Evolutionary conservation across 1,139 yeast genomes (phyloP).

Genomic region (Spathaspora sp.): DNA sequence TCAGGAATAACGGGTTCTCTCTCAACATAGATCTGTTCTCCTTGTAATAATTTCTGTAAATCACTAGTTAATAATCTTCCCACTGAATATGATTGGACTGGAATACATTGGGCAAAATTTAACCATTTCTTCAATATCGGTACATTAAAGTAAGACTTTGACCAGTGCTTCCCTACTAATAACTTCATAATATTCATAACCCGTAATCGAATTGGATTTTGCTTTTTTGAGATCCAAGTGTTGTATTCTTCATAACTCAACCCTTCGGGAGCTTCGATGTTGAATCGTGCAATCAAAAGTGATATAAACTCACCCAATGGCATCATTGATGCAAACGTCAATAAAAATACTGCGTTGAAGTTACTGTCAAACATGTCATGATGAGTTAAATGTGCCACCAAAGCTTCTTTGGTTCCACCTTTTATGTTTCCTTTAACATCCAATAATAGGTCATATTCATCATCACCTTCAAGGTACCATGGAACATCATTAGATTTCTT

Average conservation of each 20-base stretch:
- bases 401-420: slow-evolving; percentile 84
- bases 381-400: slow-evolving; percentile 80
- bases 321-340: slow-evolving; percentile 77
- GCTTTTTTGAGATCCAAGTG: slow-evolving; percentile 76
- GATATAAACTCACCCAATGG: slow-evolving; percentile 65
- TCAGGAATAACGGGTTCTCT: slow-evolving; percentile 30
- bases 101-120: slow-evolving; percentile 52
- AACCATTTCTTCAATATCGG: slow-evolving; percentile 52
- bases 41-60: slow-evolving; percentile 27
- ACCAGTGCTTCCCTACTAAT: slow-evolving; percentile 78
- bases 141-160: slow-evolving; percentile 57
- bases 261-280: slow-evolving; percentile 84
- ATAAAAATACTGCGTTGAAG: slow-evolving; percentile 69
- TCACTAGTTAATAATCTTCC: slow-evolving; percentile 29
- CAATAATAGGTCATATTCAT: slow-evolving; percentile 68
- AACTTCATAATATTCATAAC: slow-evolving; percentile 71
- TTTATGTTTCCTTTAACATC: slow-evolving; percentile 74
- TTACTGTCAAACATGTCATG: slow-evolving; percentile 68
- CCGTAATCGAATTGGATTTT: slow-evolving; percentile 61
- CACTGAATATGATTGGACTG: slow-evolving; percentile 42
- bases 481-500: slow-evolving; percentile 49
- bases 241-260: slow-evolving; percentile 80
- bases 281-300: slow-evolving; percentile 63
- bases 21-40: slow-evolving; percentile 32
- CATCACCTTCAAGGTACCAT: slow-evolving; percentile 82